Evolutionary conservation across 2,329 filamentous ascomycete species (phyloP).

Genomic region (Colletotrichum liriopes): DNA sequence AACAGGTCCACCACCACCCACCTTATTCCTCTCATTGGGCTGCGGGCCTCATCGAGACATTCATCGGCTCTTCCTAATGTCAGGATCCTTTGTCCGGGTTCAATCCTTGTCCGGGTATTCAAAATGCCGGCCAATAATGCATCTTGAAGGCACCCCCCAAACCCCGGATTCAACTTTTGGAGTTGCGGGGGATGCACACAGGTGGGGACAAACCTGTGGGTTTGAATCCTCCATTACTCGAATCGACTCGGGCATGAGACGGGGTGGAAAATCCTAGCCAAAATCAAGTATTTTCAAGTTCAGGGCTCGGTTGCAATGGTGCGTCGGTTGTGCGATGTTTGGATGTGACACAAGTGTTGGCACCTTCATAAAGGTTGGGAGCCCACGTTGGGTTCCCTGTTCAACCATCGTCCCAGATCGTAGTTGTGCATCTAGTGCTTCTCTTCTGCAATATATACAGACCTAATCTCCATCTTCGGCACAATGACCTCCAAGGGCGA

Average conservation of each 20-base stretch:
- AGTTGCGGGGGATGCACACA: neutral
- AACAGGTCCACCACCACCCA: neutral
- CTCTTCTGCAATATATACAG: neutral
- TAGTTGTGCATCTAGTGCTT: neutral
- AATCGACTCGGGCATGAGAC: neutral
- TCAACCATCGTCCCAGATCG: neutral
- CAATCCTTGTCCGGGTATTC: too few relatives aligned
- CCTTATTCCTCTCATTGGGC: neutral
- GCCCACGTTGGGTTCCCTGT: too few relatives aligned
- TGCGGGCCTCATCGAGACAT: neutral
- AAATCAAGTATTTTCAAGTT: too few relatives aligned
- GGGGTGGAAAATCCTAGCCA: too few relatives aligned
- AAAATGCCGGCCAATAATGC: too few relatives aligned
- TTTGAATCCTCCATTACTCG: neutral
- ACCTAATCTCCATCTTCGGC: neutral
- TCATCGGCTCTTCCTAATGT: too few relatives aligned
- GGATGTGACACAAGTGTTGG: too few relatives aligned
- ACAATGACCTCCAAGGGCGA: conserved; percentile 18
- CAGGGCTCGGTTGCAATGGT: too few relatives aligned
- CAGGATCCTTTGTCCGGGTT: too few relatives aligned
- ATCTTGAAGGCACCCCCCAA: neutral
- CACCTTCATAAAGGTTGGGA: too few relatives aligned
- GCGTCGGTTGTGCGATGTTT: too few relatives aligned
- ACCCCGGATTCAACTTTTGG: neutral
- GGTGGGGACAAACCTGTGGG: neutral